These are phyloP conservation scores for Neurospora pannonica DNA, from an alignment of 495 filamentous ascomycete genomes.

Conservation along the genomic window DNA sequence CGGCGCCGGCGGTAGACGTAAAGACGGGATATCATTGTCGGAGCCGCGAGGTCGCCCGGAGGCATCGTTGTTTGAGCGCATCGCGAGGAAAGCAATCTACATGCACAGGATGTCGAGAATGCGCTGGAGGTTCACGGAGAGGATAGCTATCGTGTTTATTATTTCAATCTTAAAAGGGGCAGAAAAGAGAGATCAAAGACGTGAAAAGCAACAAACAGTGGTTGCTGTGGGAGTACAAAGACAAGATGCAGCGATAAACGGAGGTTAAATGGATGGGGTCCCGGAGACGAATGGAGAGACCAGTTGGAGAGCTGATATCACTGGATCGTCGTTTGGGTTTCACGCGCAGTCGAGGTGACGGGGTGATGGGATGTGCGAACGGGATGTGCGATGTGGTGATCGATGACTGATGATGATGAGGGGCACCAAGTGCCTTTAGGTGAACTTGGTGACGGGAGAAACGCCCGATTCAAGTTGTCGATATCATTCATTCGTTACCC, in stretches of 20 bases:
- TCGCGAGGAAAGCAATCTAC: neutral
- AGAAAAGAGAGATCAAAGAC: neutral
- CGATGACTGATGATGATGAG: neutral
- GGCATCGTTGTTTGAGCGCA: conserved; percentile 16
- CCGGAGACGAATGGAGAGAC: neutral
- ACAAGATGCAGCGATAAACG: neutral
- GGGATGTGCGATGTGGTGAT: neutral
- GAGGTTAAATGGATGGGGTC: neutral
- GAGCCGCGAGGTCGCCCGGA: conserved; percentile 16
- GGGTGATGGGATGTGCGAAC: neutral
- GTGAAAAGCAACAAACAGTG: neutral
- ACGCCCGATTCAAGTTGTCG: neutral
- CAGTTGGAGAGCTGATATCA: neutral
- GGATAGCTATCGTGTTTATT: neutral
- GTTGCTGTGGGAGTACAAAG: neutral
- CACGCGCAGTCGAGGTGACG: neutral
- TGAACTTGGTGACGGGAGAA: neutral
- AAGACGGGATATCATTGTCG: conserved; percentile 18
- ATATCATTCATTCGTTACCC: neutral
- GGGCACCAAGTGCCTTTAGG: neutral
- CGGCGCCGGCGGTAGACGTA: conserved; percentile 19
- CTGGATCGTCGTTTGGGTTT: neutral
- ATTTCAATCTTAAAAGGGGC: neutral
- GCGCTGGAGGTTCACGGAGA: neutral
- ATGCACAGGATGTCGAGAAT: neutral